A percentile compares a stretch with the other conserved stretches of the same genome.
These are phyloP conservation scores for Micractinium sp. DNA, from an alignment of 139 green algal species.

Conservation along the genomic window DNA sequence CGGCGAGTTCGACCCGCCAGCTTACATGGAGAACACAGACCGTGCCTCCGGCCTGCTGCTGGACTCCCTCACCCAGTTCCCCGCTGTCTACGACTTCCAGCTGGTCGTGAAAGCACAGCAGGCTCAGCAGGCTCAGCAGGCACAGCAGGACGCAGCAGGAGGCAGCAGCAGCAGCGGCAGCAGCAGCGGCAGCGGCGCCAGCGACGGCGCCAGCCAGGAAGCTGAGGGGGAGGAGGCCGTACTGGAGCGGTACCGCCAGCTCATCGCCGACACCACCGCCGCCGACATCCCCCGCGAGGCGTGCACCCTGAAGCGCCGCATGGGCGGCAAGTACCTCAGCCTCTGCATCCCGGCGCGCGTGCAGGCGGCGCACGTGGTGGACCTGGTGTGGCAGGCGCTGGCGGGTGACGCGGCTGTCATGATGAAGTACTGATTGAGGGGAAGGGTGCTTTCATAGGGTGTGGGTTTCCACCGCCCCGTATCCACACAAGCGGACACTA, in stretches of 20 bases:
- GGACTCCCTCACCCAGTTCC: constrained; percentile 61
- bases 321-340: constrained; percentile 63
- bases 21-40: constrained; percentile 54
- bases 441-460: too few relatives aligned
- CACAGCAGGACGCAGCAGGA: not conserved
- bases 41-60: constrained; percentile 55
- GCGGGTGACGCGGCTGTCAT: constrained; percentile 14
- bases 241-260: constrained; percentile 14
- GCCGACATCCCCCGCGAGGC: not conserved
- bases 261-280: constrained; percentile 20
- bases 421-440: constrained; percentile 48
- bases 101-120: constrained; percentile 30
- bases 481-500: too few relatives aligned
- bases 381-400: constrained; percentile 26
- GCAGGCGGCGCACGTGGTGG: constrained; percentile 20
- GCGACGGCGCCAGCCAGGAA: not conserved
- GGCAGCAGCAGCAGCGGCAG: not conserved
- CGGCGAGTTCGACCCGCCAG: constrained; percentile 66
- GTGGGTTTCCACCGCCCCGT: too few relatives aligned
- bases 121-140: not conserved
- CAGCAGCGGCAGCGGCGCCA: not conserved
- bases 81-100: constrained; percentile 63
- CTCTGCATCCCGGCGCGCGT: constrained; percentile 46
- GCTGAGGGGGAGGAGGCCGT: not conserved
- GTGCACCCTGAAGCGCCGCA: constrained; percentile 48